Evolutionary conservation across 2,329 filamentous ascomycete species (phyloP), one percentile per base, ranked within the genome.

Genomic region (Pseudogymnoascus sp.): DNA sequence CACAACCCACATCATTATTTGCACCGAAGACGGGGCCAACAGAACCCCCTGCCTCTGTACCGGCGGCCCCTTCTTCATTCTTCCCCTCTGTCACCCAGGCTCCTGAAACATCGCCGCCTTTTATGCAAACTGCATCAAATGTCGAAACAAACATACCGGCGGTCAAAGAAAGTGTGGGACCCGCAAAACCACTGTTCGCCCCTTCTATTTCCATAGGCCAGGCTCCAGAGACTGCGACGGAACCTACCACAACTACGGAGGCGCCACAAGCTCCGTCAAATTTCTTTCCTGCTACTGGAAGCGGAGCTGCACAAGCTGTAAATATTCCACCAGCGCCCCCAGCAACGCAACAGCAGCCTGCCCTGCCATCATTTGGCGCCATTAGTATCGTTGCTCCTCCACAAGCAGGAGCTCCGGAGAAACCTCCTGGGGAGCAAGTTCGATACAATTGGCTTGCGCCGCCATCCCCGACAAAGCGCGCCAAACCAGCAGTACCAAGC

Each of bases 381-480:
- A 36, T 21, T 21, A 34, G 10, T 10, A 34, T 21, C 51, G 29
- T 14, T 14, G 12, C 29, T 21, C 29, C 51, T 2, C 51, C 29
- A 14, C 29, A 57, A 57, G 51, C 29, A 36, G 29, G 11, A 36
- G 29, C 11, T 14, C 29, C 29, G 8, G 51, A 57, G 16, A 57
- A 34, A 14, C 29, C 51, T 34, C 29, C 51, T 21, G 29, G 51
- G 10, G 51, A 57, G 29, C 51, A 57, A 34, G 51, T 57, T 36
- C 51, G 51, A 12, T 57, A 57, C 29, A 57, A 57, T 57, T 57
- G 51, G 51, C 51, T 57, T 34, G 51, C 51, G 4, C 51, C 51
- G 29, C 51, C n/a, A n/a, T n/a, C 51, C 21, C 21, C 51, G 10
- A 34, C n/a, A 12, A 57, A 57, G 29, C 51, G 12, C 29, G 16